Evolutionary conservation across 352 stramenopile genomes (phyloP).

Genomic region (Globisporangium middletonii): DNA sequence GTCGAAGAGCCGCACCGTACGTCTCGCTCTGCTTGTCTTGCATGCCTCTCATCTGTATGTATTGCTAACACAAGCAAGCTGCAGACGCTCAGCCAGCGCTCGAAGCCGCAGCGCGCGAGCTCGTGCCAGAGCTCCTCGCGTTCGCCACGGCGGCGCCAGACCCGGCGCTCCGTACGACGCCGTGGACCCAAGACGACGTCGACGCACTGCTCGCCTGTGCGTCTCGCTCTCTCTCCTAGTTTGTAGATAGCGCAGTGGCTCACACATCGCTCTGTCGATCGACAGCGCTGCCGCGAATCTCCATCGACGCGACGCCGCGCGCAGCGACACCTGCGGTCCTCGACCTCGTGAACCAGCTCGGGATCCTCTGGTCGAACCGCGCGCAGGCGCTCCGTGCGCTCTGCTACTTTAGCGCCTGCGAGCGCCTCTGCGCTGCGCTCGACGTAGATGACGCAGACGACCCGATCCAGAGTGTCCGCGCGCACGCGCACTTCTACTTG

Average conservation of each 20-base stretch:
- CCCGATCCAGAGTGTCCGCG: constrained; percentile 18
- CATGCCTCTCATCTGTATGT: too few relatives aligned
- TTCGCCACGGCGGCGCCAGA: constrained; percentile 23
- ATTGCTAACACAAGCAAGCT: too few relatives aligned
- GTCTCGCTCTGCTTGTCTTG: background rate
- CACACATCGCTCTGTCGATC: too few relatives aligned
- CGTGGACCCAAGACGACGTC: constrained; percentile 7
- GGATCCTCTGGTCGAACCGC: constrained; percentile 66
- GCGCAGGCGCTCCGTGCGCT: constrained; percentile 34
- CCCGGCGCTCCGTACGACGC: background rate
- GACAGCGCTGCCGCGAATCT: too few relatives aligned
- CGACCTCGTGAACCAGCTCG: constrained; percentile 52
- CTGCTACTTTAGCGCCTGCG: constrained; percentile 46
- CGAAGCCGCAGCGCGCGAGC: constrained; percentile 28
- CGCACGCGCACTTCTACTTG: constrained; percentile 64
- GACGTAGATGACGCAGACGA: background rate
- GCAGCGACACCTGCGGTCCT: too few relatives aligned
- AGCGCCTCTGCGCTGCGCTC: constrained; percentile 13
- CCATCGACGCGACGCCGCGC: too few relatives aligned
- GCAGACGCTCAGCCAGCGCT: constrained; percentile 53
- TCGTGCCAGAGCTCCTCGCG: constrained; percentile 33
- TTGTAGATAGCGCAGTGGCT: too few relatives aligned
- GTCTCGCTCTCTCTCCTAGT: background rate
- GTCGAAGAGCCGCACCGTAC: constrained; percentile 64
- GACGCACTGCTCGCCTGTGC: constrained; percentile 5